Evolutionary conservation across 805 yeast species (phyloP), one percentile per base, ranked within the genome.

Genomic region (Ogataea sp.): DNA sequence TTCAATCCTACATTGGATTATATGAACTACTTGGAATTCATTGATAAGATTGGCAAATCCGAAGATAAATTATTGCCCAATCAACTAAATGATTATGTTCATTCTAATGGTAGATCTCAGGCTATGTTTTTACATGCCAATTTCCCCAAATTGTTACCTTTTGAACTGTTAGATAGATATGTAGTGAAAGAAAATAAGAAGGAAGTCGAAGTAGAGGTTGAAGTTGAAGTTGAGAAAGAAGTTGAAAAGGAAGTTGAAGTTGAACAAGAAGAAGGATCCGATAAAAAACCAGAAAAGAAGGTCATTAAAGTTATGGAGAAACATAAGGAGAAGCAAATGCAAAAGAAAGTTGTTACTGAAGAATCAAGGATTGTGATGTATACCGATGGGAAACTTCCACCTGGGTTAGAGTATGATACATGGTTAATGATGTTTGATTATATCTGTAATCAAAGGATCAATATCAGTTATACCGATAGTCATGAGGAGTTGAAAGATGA

Each of bases 131-230:
- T 70, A 20, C 75, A 71, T 43, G 65, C 73, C 23, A 71, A 71
- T 50, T 66, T 56, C 46, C 77, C 77, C 8, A 70, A 70, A 45
- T 55, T 71, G 29, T 63, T 64, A 39, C 77, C 78, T 0, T 65
- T 70, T 66, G 58, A 55, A 15, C 57, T 70, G 39, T 39, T 61
- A 56, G 31, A 45, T 58, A 49, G 32, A 20, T 40, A 41, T 36
- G 47, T 44, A 4, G 32, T 46, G 6, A 42, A 44, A 20, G 32
- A 31, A 10, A 40, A 35, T 3, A 31, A 35, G n/a, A 20, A 18
- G 3, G 29, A 25, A 24, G 9, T 5, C 18, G 29, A 26, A 26
- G 15, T 26, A 5, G 29, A 26, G 13, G 29, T 26, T 9, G 31
- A 28, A 28, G 6, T n/a, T 11, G 30, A 27, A 11, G 15, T 11